Base-by-base conservation (phyloP, 768 basidiomycete genomes). In the Imleria badia region DNA sequence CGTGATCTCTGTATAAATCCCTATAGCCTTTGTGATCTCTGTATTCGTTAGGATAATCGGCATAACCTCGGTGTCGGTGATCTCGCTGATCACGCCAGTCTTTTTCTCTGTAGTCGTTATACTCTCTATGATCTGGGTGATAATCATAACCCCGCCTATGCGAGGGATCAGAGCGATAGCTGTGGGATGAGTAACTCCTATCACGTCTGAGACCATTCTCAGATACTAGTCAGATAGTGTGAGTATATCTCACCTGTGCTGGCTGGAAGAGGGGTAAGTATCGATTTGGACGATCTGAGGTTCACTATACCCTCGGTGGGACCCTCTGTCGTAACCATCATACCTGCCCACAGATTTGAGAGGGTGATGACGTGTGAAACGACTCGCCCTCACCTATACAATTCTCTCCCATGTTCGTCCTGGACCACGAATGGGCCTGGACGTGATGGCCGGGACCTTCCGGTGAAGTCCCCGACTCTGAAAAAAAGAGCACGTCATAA, bases 351-450 rank as follows among this genome's bases (percentile, higher is more conserved):
- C 15, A 36, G 11, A 29, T 14, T 40, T 62, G 30, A 65, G 45
- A 48, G 11, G 48, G 7, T 22, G 35, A 33, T 12, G 38, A 19
- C 11, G 9, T 14, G 5, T 10, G 34, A 43, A 42, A 51, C 2
- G 15, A 36, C 17, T 49, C 19, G n/a, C 10, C 2, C 52, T 56
- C 48, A 85, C 85, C 80, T 76, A 62, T 82, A 85, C 33, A 86
- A 61, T 52, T 84, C 82, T 41, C 72, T 76, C 14, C 85, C 85
- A 52, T 78, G 66, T 52, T 81, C 78, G 60, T 86, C 85, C 58
- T 85, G 78, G 29, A 87, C 77, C n/a, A 82, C 68, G 45, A 79
- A 78, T 5, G 83, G 81, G 26, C 73, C 75, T 26, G 67, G 60
- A 31, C 69, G 69, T 14, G 62, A 50, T 31, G 66, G 43, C 20